These are phyloP conservation scores for Astragalus glycyphyllos DNA, from an alignment of 306 rosid species.

Conservation along the genomic window DNA sequence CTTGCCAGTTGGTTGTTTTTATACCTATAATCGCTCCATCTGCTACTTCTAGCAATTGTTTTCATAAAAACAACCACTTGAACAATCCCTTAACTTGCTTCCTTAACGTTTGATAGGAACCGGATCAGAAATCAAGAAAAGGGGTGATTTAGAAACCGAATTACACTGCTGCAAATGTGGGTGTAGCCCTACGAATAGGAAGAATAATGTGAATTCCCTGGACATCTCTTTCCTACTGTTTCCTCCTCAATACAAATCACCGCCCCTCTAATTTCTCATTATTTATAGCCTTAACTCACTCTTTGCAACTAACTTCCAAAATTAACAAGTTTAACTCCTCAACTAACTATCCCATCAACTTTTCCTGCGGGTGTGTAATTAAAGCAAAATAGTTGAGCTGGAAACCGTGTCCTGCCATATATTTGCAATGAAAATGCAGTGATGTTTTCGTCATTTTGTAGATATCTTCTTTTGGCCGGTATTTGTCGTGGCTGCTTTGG, in stretches of 20 bases:
- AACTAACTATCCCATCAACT: constrained; percentile 1
- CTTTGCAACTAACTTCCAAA: neutral
- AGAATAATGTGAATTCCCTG: neutral
- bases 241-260: constrained; percentile 2
- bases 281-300: neutral
- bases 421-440: constrained; percentile 36
- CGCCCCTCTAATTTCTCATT: neutral
- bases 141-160: neutral
- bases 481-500: constrained; percentile 67
- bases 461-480: constrained; percentile 81
- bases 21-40: neutral
- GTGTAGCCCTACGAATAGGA: neutral
- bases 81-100: constrained; percentile 24
- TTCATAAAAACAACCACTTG: constrained; percentile 12
- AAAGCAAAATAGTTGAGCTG: constrained; percentile 38
- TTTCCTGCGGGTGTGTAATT: constrained; percentile 14
- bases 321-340: neutral
- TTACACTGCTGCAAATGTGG: neutral
- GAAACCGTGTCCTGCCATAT: constrained; percentile 1
- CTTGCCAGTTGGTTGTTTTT: neutral
- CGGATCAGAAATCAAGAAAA: neutral
- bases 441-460: constrained; percentile 58
- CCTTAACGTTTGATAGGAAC: constrained; percentile 19
- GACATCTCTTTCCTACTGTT: neutral
- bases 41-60: constrained; percentile 2